Conservation (phyloP, 352 stramenopile genomes). For the Phytopythium litorale region DNA sequence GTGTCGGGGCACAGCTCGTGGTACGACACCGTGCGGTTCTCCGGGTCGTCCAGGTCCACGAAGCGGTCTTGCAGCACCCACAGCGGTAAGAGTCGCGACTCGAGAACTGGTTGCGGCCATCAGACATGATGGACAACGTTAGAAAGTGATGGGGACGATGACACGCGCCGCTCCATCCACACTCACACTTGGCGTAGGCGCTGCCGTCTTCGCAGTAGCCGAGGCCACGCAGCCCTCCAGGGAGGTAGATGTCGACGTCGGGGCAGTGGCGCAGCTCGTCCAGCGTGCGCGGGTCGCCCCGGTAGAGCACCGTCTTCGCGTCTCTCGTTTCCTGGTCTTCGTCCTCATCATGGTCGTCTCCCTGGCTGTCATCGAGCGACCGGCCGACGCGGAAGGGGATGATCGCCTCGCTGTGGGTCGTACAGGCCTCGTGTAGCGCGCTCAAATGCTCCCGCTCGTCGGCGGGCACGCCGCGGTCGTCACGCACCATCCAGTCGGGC, state of each 20-base stretch:
- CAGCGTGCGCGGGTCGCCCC: constrained; percentile 28
- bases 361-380: no score
- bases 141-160: constrained; percentile 7
- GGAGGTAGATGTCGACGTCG: constrained; percentile 64
- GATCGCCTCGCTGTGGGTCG: no score
- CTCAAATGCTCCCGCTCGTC: no score
- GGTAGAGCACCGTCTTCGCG: constrained; percentile 14
- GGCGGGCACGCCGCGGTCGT: no score
- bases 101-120: constrained; percentile 22
- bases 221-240: constrained; percentile 33
- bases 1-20: constrained; percentile 47
- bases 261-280: constrained; percentile 40
- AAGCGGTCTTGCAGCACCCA: constrained; percentile 29
- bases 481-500: no score
- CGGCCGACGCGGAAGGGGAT: no score
- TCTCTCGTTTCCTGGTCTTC: not conserved
- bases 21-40: constrained; percentile 15
- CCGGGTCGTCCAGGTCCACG: not conserved
- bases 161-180: constrained; percentile 6
- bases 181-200: constrained; percentile 57
- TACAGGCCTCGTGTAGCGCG: no score
- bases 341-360: no score
- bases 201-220: constrained; percentile 70
- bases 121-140: constrained; percentile 5
- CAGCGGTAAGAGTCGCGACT: constrained; percentile 36